These are phyloP conservation scores for Ophiocytium majus DNA, from an alignment of 352 stramenopile genomes.

Conservation along the genomic window DNA sequence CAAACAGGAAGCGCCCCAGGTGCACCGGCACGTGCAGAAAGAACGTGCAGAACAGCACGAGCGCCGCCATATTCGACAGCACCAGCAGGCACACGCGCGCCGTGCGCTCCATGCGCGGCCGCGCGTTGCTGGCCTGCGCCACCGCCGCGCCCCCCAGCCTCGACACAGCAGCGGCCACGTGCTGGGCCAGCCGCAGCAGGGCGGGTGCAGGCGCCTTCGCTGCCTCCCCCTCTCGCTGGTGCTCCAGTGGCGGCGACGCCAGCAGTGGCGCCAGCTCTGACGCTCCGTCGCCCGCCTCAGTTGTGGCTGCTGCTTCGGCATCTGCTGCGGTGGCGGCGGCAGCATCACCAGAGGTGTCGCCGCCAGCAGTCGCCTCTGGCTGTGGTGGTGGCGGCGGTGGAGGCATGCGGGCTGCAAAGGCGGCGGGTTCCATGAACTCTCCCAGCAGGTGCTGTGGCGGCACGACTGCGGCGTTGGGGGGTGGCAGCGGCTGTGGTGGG, in stretches of 20 bases:
- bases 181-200: neutral
- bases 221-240: neutral
- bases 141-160: neutral
- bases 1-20: neutral
- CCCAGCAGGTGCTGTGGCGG: no score
- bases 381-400: neutral
- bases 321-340: no score
- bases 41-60: neutral
- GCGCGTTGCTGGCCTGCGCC: neutral
- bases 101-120: neutral
- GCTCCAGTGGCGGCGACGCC: no score
- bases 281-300: no score
- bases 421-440: no score
- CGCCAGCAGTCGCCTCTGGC: neutral
- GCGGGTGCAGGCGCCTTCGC: neutral
- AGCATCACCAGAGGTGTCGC: neutral
- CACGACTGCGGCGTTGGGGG: neutral
- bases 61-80: neutral
- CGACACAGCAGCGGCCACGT: neutral
- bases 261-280: no score
- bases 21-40: constrained; percentile 9
- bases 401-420: neutral
- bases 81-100: neutral
- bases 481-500: neutral
- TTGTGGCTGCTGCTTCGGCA: no score